Base-by-base conservation (phyloP, 2,329 filamentous ascomycete species). In the Pseudogymnoascus sp. region DNA sequence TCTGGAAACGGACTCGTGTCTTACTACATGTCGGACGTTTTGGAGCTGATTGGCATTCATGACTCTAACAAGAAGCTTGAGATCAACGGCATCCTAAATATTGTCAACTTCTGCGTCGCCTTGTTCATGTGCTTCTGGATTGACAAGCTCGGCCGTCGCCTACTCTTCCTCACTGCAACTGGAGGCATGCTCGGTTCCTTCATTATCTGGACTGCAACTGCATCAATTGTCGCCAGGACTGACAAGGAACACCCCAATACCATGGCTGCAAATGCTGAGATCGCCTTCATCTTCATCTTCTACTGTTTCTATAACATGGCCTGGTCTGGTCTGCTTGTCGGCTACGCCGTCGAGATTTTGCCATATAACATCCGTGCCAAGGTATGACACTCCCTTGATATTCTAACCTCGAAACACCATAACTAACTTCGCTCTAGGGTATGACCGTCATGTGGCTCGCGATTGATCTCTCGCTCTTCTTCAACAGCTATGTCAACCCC, bases 1-100 rank as follows among this genome's bases (percentile, higher is more conserved):
- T 81, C 78, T 63, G 83, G 83, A 37, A 84, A 84, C 67, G 79
- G 78, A 45, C 70, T 82, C 7, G 77, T 80, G 34, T 78, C 76
- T 1, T 81, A 75, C 68, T 76, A 75, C 67, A 71, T 77, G 19
- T 69, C 69, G 19, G 68, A 73, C 7, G 73, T 77, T n/a, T 69
- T 76, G 23, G 66, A 73, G n/a, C 72, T 68, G 3, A 72, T 75
- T 14, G 75, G 75, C 60, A 74, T 77, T 61, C 71, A 65, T 1
- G 68, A 72, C 36, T 65, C 69, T 25, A 72, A 73, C 28, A 73
- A 71, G 21, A 74, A 78, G 66, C 62, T 71, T 14, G 36, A 62
- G 23, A 70, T 73, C 60, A 71, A 71, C 54, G 69, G 67, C 39
- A 68, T 72, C 14, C 65, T 74, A 3, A 69, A 70, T 10, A 72